Evolutionary conservation across 106 monocot species (phyloP).

Genomic region (Triglochin maritima): DNA sequence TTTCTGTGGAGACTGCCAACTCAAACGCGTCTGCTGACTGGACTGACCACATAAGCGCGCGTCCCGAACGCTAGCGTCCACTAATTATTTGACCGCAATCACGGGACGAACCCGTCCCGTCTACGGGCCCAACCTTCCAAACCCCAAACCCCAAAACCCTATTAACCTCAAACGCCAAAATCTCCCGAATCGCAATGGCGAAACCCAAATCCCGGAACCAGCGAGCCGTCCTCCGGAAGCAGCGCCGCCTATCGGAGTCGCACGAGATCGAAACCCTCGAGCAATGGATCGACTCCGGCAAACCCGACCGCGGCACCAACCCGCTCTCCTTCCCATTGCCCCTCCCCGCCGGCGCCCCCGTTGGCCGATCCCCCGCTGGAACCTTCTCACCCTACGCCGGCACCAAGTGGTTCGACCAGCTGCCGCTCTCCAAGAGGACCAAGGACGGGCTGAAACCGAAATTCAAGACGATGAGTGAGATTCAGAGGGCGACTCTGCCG

Average conservation of each 20-base stretch:
- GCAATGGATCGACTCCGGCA: slow-evolving; percentile 61
- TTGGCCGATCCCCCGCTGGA: slow-evolving; percentile 20
- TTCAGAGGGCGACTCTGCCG: slow-evolving; percentile 85
- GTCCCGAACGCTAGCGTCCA: no score
- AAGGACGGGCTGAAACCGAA: slow-evolving; percentile 55
- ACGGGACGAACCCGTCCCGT: no score
- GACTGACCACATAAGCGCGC: no score
- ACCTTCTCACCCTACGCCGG: slow-evolving; percentile 48
- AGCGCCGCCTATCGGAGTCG: slow-evolving; percentile 38
- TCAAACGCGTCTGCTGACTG: no score
- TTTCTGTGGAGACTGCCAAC: no score
- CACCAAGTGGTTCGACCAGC: slow-evolving; percentile 50
- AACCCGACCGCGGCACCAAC: slow-evolving; percentile 55
- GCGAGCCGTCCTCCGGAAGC: slow-evolving; percentile 19
- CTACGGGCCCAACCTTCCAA: no score
- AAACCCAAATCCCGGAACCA: not conserved
- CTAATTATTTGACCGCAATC: no score
- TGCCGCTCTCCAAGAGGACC: slow-evolving; percentile 78
- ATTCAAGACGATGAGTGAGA: slow-evolving; percentile 76
- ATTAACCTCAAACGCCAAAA: no score
- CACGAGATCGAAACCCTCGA: slow-evolving; percentile 66
- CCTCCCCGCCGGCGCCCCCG: slow-evolving; percentile 30
- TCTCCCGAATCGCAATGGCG: not conserved
- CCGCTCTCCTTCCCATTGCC: slow-evolving; percentile 40
- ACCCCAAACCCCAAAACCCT: no score